Evolutionary conservation across 139 green algal genomes (phyloP).

Genomic region (Chlorella vulgaris): DNA sequence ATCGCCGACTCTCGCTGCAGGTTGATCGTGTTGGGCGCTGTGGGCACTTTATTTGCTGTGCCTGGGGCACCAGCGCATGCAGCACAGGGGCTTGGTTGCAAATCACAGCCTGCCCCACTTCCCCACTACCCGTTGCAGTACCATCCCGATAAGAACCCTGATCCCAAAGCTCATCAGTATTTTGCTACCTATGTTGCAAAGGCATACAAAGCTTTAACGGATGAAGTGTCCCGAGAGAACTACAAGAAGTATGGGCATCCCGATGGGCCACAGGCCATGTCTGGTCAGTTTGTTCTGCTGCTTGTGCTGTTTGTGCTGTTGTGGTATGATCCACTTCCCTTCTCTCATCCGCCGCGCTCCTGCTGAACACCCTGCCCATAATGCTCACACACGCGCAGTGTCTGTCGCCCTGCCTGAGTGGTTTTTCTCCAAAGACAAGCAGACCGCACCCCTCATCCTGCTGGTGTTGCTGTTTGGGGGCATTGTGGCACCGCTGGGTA

Average conservation of each 20-base stretch:
- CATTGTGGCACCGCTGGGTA: constrained; percentile 80
- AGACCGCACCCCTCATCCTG: constrained; percentile 79
- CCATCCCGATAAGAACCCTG: constrained; percentile 95
- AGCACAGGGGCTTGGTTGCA: neutral
- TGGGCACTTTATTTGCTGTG: neutral
- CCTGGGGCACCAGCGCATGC: no score
- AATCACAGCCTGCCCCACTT: no score
- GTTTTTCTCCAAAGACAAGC: constrained; percentile 85
- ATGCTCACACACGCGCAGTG: constrained; percentile 13
- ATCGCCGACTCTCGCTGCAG: constrained; percentile 67
- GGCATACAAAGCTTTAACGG: constrained; percentile 66
- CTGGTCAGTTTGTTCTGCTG: neutral
- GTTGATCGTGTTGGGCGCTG: no score
- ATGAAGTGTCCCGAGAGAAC: constrained; percentile 81
- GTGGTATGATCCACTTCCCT: no score
- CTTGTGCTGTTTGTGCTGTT: neutral
- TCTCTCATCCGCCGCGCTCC: no score
- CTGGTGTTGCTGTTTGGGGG: constrained; percentile 74
- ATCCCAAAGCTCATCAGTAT: constrained; percentile 79
- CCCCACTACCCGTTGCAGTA: no score
- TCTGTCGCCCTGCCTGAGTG: constrained; percentile 83
- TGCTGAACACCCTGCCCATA: neutral
- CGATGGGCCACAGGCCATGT: constrained; percentile 76
- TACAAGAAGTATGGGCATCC: constrained; percentile 92
- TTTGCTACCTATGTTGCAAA: constrained; percentile 89